Evolutionary conservation across 352 stramenopile species (phyloP), one percentile per base, ranked within the genome.

Genomic region (Pythium scleroteichum): DNA sequence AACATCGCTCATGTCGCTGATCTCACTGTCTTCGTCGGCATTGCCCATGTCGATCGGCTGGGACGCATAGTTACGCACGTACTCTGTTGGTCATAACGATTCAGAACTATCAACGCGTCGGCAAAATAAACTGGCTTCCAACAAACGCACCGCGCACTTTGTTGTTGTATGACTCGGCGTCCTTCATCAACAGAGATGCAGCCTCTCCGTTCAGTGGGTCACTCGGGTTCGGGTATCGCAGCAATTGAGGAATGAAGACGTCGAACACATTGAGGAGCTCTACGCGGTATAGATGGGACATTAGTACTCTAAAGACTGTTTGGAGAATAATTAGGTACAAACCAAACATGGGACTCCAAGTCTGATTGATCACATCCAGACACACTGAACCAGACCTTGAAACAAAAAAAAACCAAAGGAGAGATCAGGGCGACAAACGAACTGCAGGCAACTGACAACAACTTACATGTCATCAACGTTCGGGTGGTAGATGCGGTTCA

Each of bases 301-400:
- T 53, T 23, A 54, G 16, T 26, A 53, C 22, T n/a, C n/a, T n/a
- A n/a, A n/a, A n/a, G n/a, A n/a, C n/a, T n/a, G n/a, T n/a, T n/a
- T 22, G 6, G 9, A 22, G 17, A 50, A 24, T 69, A 20, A 58
- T 53, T 19, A 24, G 38, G 13, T 13, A 61, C 78, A 54, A 46
- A 96, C 87, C 88, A 53, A 97, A 98, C 86, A 98, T 95, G 17
- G 92, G 92, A 53, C 87, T 97, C 92, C 92, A 98, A 10, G 92
- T 97, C 66, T 98, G 90, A 73, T 97, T 97, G 68, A 98, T 97
- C 44, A 98, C 92, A 56, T 98, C 91, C 59, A 98, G 67, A 55
- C 92, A 98, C 19, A 98, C 90, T 13, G 91, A 97, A 23, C 92
- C 92, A 12, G 89, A 96, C 59, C 86, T 94, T 35, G 10, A 35